Conservation (phyloP, 2,329 filamentous ascomycete genomes). For the Tolypocladium endophyticum region DNA sequence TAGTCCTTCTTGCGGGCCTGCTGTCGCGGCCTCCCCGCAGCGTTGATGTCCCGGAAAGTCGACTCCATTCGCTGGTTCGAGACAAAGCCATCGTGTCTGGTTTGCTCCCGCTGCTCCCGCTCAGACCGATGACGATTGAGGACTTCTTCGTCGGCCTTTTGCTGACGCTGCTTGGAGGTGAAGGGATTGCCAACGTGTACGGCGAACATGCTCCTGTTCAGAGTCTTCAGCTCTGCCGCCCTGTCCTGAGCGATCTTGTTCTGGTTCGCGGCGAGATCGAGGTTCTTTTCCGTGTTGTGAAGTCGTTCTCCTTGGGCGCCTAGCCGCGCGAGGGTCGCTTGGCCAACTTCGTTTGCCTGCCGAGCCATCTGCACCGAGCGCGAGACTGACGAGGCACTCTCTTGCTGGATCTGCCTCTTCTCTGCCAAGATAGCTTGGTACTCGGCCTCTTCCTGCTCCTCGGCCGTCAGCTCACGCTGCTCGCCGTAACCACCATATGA, state of each 20-base stretch:
- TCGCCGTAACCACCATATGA: constrained; percentile 50
- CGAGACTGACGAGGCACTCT: constrained; percentile 41
- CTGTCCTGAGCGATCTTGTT: constrained; percentile 70
- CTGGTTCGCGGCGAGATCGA: constrained; percentile 70
- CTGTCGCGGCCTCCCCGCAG: constrained; percentile 14
- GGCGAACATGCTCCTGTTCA: constrained; percentile 88
- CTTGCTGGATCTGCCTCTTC: constrained; percentile 62
- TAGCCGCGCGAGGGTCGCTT: constrained; percentile 61
- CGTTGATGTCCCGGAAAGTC: constrained; percentile 31
- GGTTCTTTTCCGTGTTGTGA: constrained; percentile 71
- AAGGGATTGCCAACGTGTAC: constrained; percentile 71
- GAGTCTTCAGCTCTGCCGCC: constrained; percentile 69
- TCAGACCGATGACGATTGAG: constrained; percentile 60
- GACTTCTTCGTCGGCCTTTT: constrained; percentile 55
- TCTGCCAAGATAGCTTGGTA: constrained; percentile 47
- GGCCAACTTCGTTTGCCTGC: constrained; percentile 45
- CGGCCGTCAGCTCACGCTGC: constrained; percentile 69
- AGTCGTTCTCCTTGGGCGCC: constrained; percentile 71
- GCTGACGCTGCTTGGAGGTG: constrained; percentile 55
- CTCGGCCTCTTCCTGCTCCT: constrained; percentile 65
- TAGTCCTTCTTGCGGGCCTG: constrained; percentile 29
- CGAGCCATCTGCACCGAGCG: constrained; percentile 29
- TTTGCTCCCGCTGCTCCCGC: constrained; percentile 53
- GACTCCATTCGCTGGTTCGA: constrained; percentile 44
- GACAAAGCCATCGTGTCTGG: constrained; percentile 39